phyloP scores from a whole-genome alignment of 768 basidiomycete genomes.

The Leccinum truebloodii region DNA sequence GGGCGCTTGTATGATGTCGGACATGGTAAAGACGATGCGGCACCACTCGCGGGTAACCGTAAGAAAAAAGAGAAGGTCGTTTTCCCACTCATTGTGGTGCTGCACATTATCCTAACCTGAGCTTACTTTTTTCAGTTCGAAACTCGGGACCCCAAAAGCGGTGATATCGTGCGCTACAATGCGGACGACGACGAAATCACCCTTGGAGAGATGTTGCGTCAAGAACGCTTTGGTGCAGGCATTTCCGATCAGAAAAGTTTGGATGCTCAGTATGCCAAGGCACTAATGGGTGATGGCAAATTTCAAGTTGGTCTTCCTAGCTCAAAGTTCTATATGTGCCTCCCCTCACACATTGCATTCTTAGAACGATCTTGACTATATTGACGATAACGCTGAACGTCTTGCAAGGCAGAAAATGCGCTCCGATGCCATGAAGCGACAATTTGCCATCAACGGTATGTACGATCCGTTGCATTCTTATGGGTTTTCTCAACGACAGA shows the following conservation, averaged over 20 bases:
- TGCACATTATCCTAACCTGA: constrained; percentile 3
- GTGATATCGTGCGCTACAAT: constrained; percentile 86
- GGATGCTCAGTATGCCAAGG: constrained; percentile 85
- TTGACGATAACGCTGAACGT: constrained; percentile 95
- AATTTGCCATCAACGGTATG: constrained; percentile 93
- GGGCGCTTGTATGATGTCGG: too few species aligned
- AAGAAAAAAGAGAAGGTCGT: too few species aligned
- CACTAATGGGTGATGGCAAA: constrained; percentile 85
- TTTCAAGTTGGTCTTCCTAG: constrained; percentile 60
- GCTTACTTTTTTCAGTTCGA: constrained; percentile 56
- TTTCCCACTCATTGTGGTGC: constrained; percentile 1
- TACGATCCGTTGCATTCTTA: not conserved
- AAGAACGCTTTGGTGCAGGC: constrained; percentile 89
- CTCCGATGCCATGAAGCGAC: constrained; percentile 92
- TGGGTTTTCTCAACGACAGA: constrained; percentile 1
- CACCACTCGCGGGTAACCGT: too few species aligned
- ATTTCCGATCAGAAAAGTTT: constrained; percentile 89
- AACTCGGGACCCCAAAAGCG: constrained; percentile 87
- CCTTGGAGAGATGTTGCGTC: constrained; percentile 88
- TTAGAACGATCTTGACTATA: constrained; percentile 88
- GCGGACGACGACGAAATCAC: constrained; percentile 87
- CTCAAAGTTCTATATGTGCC: not conserved
- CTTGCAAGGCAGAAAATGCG: constrained; percentile 95
- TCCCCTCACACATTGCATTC: not conserved
- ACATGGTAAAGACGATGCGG: too few species aligned